Base-by-base conservation (phyloP, 176 grass and related monocot species). In the Oropetium thomaeum region DNA sequence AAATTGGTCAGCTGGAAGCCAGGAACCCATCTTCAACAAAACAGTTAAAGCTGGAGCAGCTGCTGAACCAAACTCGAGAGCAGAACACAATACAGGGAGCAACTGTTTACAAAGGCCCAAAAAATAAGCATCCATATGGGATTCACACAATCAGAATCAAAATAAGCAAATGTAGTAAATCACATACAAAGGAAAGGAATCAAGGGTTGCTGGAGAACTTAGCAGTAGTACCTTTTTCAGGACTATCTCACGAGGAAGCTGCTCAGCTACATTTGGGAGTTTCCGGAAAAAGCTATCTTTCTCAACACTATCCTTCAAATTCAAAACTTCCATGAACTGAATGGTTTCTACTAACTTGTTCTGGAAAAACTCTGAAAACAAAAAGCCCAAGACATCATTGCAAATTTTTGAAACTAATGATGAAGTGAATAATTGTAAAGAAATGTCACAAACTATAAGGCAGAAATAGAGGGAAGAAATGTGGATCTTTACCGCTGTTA, bases 271-370 rank as follows among this genome's bases (percentile, higher is more conserved):
- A 78, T 94, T 94, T 71, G 96, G 96, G 35, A 99, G 96, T 82
- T 99, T 99, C 29, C 96, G 89, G 73, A 99, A 99, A 85, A 99
- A 99, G 12, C 84, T 81, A 63, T 99, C 96, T 90, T 95, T 99
- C 77, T 99, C 96, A 81, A 94, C 89, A 28, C 89, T 99, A 60
- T 99, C 96, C 67, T 99, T 99, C 80, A 98, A 71, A 82, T 98
- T 98, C 54, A 98, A 85, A 78, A 95, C 80, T 81, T 98, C 96
- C 89, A 99, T 99, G 80, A 99, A 99, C 68, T 96, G 96, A 47
- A 99, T 95, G 52, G 91, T 95, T 75, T 98, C 96, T 78, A 98
- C 96, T 76, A 99, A 87, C 23, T 99, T 99, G 75, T 99, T 99
- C 81, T 99, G 96, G 87, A 99, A 99, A 86, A 93, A 98, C 63